A percentile compares a stretch with the other conserved stretches of the same genome.
phyloP scores from a whole-genome alignment of 164 flowering plant genomes.

The Vitis riparia region DNA sequence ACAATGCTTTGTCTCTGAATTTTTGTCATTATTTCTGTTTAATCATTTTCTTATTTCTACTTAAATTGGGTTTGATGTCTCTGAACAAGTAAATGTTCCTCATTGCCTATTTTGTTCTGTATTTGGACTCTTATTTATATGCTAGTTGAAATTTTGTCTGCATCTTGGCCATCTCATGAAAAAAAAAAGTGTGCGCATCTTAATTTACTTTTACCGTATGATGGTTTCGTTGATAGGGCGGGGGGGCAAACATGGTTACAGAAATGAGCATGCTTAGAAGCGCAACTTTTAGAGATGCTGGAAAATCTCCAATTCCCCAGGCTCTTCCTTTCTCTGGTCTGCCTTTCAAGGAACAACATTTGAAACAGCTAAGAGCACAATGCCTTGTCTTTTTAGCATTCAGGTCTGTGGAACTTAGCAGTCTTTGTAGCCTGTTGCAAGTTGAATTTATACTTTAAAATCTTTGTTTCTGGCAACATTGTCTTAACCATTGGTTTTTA shows the following conservation, averaged over 20 bases:
- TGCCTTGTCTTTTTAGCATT: constrained; percentile 97
- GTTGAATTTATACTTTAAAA: not conserved
- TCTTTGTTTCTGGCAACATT: constrained; percentile 1
- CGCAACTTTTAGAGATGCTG: constrained; percentile 49
- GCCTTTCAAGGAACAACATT: constrained; percentile 92
- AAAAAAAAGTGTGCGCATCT: not conserved
- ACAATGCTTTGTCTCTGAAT: not conserved
- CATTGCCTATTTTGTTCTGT: not conserved
- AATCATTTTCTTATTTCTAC: not conserved
- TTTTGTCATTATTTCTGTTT: not conserved
- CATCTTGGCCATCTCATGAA: not conserved
- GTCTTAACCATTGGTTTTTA: constrained; percentile 6
- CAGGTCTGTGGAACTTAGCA: constrained; percentile 40
- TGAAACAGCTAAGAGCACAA: constrained; percentile 97
- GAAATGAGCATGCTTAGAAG: constrained; percentile 41
- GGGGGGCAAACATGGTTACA: constrained; percentile 25
- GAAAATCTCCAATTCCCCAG: constrained; percentile 51
- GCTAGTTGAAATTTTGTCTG: not conserved
- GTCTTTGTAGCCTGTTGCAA: not conserved
- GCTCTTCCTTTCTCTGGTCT: constrained; percentile 31
- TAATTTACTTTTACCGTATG: not conserved
- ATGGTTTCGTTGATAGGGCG: constrained; percentile 38
- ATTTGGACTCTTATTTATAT: not conserved
- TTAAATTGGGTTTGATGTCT: not conserved
- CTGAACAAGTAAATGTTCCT: not conserved